Percentiles rank a stretch among this genome's conserved stretches.
Evolutionary conservation across 257 asterid genomes (phyloP).

Genomic region (Nyctanthes arbortristis): DNA sequence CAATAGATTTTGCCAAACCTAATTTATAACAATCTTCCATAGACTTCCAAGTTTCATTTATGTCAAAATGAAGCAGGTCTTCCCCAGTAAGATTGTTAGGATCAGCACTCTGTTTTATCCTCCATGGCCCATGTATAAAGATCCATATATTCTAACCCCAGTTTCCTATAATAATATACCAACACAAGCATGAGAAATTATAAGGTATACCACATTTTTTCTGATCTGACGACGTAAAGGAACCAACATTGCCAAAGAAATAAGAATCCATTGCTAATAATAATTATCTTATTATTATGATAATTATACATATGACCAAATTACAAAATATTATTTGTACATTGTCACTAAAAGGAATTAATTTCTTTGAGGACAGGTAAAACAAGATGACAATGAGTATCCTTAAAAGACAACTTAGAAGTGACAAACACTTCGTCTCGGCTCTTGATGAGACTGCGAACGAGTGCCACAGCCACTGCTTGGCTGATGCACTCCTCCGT

Average conservation of each 20-base stretch:
- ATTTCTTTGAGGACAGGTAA: slow-evolving; percentile 40
- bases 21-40: slow-evolving; percentile 50
- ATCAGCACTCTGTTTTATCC: slow-evolving; percentile 22
- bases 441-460: slow-evolving; percentile 31
- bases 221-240: too few relatives aligned
- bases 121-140: slow-evolving; percentile 51
- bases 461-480: slow-evolving; percentile 43
- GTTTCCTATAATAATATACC: slow-evolving; percentile 25
- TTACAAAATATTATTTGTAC: too few relatives aligned
- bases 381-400: slow-evolving; percentile 43
- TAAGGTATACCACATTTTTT: too few relatives aligned
- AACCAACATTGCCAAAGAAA: too few relatives aligned
- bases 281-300: too few relatives aligned
- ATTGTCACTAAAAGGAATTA: too few relatives aligned
- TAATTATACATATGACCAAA: too few relatives aligned
- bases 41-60: slow-evolving; percentile 48
- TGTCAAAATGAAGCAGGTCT: slow-evolving; percentile 41
- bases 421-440: slow-evolving; percentile 52
- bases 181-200: too few relatives aligned
- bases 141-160: slow-evolving; percentile 51
- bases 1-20: slow-evolving; percentile 59
- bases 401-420: slow-evolving; percentile 37
- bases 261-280: too few relatives aligned
- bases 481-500: slow-evolving; percentile 45
- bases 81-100: slow-evolving; percentile 9